phyloP scores from a whole-genome alignment of 208 protist species.

The Eutreptiella sp. region DNA sequence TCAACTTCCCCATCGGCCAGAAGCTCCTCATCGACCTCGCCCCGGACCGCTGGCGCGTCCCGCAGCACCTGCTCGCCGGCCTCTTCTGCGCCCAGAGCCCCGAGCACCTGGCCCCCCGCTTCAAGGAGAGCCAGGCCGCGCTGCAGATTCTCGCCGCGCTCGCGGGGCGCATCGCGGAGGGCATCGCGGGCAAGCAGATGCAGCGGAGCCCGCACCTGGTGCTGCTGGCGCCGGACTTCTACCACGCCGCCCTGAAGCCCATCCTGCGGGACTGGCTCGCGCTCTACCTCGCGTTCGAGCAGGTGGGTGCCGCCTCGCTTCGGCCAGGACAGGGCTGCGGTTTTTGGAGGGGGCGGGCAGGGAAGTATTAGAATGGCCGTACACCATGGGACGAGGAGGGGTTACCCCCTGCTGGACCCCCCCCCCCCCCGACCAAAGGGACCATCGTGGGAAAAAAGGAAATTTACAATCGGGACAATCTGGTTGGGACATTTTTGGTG shows the following conservation, averaged over 20 bases:
- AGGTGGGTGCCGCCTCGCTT: neutral
- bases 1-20: slow-evolving; percentile 46
- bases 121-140: slow-evolving; percentile 19
- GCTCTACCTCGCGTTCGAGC: slow-evolving; percentile 29
- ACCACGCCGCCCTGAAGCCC: slow-evolving; percentile 31
- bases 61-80: slow-evolving; percentile 36
- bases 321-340: too few relatives aligned
- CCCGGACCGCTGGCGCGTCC: slow-evolving; percentile 37
- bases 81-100: slow-evolving; percentile 16
- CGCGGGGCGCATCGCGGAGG: neutral
- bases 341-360: too few relatives aligned
- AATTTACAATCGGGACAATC: too few relatives aligned
- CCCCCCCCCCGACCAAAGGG: too few relatives aligned
- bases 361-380: too few relatives aligned
- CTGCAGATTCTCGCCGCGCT: slow-evolving; percentile 8
- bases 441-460: too few relatives aligned
- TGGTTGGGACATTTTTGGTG: too few relatives aligned
- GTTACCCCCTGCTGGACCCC: too few relatives aligned
- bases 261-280: slow-evolving; percentile 37
- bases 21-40: slow-evolving; percentile 34
- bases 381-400: too few relatives aligned
- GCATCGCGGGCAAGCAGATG: slow-evolving; percentile 10
- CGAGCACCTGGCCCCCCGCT: slow-evolving; percentile 6
- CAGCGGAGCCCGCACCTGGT: slow-evolving; percentile 43
- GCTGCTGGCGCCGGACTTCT: slow-evolving; percentile 36